Conservation (phyloP, 371 early-diverging fungal genomes). For the Mucor plumbeus region DNA sequence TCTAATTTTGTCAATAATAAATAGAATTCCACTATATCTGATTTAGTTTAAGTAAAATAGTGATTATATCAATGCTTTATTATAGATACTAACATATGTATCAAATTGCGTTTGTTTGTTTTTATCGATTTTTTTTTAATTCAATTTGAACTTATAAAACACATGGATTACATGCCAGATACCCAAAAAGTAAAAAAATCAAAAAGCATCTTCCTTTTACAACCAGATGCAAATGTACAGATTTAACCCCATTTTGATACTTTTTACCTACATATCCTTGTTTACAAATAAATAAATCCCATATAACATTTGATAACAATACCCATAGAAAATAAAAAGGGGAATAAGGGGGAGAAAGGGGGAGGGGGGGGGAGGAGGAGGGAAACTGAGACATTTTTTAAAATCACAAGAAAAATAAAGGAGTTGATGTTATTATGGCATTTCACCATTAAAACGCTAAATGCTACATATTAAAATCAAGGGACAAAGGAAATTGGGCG, state of each 20-base stretch:
- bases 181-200: no score
- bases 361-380: neutral
- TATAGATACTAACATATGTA: neutral
- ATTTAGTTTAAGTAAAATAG: neutral
- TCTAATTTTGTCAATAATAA: neutral
- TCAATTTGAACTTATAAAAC: no score
- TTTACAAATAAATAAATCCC: neutral
- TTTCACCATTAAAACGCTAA: neutral
- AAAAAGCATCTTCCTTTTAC: no score
- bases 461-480: neutral
- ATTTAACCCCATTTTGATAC: no score
- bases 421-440: constrained; percentile 1
- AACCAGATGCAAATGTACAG: no score
- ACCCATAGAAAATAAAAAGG: neutral
- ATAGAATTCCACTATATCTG: neutral
- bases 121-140: neutral
- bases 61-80: neutral
- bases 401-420: neutral
- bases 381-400: neutral
- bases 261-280: no score
- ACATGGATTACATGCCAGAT: no score
- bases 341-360: neutral
- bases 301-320: neutral
- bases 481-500: neutral
- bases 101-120: neutral